Evolutionary conservation across 495 filamentous ascomycete species (phyloP), one percentile per base, ranked within the genome.

Genomic region (Astrothelium subdiscretum): DNA sequence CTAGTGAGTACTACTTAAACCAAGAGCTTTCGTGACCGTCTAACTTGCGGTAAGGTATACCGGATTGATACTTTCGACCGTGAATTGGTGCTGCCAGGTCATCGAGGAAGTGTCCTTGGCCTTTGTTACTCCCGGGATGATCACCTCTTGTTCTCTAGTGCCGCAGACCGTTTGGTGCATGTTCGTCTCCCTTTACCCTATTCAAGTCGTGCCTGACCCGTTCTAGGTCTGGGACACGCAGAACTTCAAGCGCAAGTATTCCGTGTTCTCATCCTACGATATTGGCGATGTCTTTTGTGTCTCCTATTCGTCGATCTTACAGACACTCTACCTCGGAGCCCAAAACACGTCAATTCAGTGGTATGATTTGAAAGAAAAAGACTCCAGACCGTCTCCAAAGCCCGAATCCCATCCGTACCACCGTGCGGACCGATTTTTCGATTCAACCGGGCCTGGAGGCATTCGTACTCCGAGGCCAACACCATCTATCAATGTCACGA

Each of bases 211-310:
- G 59, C 60, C 32, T 63, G 20, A 32, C 26, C 26, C 3, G 5
- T 26, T 26, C 1, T 27, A 87, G 83, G 83, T 87, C n/a, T 88
- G 86, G 85, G 76, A 76, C 62, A 80, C 82, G 3, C 68, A 73
- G 20, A 82, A 78, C n/a, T 85, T 87, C 66, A 74, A 77, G 40
- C 79, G 82, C n/a, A 76, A 92, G 0, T 96, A 91, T 75, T 88
- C 91, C 32, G 90, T 98, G 63, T 95, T 96, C 74, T 94, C 90
- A 32, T 88, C 86, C 38, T 92, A 92, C 73, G 95, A 97, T 69
- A 91, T 97, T 31, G 94, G 94, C 57, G 94, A 98, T 73, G 85
- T 98, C 27, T 98, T 97, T 70, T 92, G 90, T 63, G 83, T 96
- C 57, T 87, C 85, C 2, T 97, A 95, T 74, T 96, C 91, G 1